Base-by-base conservation (phyloP, 1,284 basidiomycete genomes). In the Microbotryum scabiosae region DNA sequence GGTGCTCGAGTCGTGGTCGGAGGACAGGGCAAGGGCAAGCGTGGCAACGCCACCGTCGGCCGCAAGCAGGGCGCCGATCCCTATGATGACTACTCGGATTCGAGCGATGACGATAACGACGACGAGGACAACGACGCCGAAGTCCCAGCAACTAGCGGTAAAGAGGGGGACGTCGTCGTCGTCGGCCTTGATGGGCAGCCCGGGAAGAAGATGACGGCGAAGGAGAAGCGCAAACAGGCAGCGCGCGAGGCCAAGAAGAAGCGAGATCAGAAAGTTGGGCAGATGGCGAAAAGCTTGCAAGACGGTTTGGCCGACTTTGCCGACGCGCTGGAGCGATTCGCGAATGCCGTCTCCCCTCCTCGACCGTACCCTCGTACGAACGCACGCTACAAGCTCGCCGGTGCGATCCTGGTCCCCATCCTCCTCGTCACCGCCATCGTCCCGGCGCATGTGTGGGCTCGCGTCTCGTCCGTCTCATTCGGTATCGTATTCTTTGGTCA, bases 401-500 rank as follows among this genome's bases (percentile, higher is more conserved):
- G 69, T 8, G 72, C 74, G 5, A 71, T 78, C 67, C 60, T 78
- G 51, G 57, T 75, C 36, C 74, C 76, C 0, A 63, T 75, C 45
- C 69, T 72, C 18, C 46, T 82, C 46, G 68, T 75, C 3, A 73
- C 78, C 36, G 74, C 76, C 23, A 74, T 79, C 59, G 71, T 80
- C 9, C 76, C 77, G 14, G 71, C 79, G 0, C 74, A 74, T 56
- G 62, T 79, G 44, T 77, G 81, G 64, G 76, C 78, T 20, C 74
- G 79, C 10, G 71, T 73, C 9, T 72, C 74, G 0, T 77, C 78
- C 0, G 79, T 82, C 61, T 63, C 70, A 0, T 69, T 81, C 53
- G 82, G 82, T 0, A 73, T 80, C 46, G 76, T 64, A 2, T 78
- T 83, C 67, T 84, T 82, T 70, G 81, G 77, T 10, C 78, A 81